phyloP scores from a whole-genome alignment of 148 eudicot species.

The Tetragonia tetragonoides region DNA sequence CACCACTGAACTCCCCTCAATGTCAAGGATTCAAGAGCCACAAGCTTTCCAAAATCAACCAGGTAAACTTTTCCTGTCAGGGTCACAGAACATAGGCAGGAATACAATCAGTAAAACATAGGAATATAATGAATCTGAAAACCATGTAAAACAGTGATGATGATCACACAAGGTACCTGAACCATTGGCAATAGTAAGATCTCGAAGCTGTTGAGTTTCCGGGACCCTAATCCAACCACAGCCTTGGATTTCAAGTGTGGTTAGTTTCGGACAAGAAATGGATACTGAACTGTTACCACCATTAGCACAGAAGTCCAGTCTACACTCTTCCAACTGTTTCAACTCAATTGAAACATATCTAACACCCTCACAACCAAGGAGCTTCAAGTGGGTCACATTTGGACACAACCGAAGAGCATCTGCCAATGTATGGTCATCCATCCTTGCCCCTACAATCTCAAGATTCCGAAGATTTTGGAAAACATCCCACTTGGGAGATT shows the following conservation, averaged over 20 bases:
- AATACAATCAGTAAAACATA: background rate
- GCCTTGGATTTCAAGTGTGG: conserved; percentile 77
- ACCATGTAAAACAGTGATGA: background rate
- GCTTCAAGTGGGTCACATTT: conserved; percentile 55
- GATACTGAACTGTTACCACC: conserved; percentile 52
- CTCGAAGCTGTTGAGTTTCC: conserved; percentile 52
- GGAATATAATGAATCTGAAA: background rate
- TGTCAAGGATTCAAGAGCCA: conserved; percentile 67
- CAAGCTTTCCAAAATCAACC: conserved; percentile 78
- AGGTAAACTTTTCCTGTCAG: conserved; percentile 60
- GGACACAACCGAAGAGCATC: conserved; percentile 75
- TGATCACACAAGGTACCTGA: conserved; percentile 45
- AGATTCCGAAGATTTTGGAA: conserved; percentile 61
- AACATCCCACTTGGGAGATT: conserved; percentile 70
- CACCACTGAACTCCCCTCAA: conserved; percentile 87
- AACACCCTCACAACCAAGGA: conserved; percentile 86
- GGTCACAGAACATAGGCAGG: background rate
- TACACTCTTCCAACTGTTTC: conserved; percentile 66
- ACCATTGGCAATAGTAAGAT: conserved; percentile 68
- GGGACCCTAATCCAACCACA: conserved; percentile 69
- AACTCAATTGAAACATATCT: conserved; percentile 48
- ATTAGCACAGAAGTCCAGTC: conserved; percentile 66
- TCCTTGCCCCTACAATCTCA: conserved; percentile 77
- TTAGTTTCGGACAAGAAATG: conserved; percentile 56
- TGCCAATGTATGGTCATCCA: conserved; percentile 60